A percentile compares a stretch with the other conserved stretches of the same genome.
Evolutionary conservation across 2,329 filamentous ascomycete genomes (phyloP).

Genomic region (Sporothrix globosa): DNA sequence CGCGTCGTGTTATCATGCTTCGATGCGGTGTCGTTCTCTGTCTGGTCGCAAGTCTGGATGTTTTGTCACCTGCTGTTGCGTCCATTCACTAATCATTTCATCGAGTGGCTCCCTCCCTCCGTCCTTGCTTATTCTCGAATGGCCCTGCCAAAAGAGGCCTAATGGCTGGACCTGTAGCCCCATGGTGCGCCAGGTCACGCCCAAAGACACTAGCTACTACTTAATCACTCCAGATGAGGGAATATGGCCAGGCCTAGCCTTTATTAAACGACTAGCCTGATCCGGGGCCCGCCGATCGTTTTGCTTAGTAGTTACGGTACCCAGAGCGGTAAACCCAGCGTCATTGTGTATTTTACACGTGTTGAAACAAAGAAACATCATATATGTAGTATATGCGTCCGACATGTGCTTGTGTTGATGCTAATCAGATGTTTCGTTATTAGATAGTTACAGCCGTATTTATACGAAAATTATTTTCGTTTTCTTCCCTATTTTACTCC

Average conservation of each 20-base stretch:
- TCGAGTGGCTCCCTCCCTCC: not conserved
- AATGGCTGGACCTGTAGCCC: not conserved
- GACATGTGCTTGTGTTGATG: too few relatives aligned
- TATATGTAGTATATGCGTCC: too few relatives aligned
- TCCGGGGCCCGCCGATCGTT: slow-evolving; percentile 4
- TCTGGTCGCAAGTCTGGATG: not conserved
- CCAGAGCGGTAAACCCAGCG: not conserved
- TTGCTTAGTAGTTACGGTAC: not conserved
- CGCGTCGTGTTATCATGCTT: not conserved
- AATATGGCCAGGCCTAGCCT: not conserved
- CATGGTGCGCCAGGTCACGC: not conserved
- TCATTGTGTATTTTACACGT: not conserved
- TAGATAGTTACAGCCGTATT: too few relatives aligned
- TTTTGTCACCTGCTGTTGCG: not conserved
- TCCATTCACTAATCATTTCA: not conserved
- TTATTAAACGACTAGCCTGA: slow-evolving; percentile 22
- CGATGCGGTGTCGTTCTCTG: not conserved
- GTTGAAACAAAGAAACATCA: not conserved
- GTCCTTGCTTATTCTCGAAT: not conserved
- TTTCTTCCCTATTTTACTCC: too few relatives aligned
- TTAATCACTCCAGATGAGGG: not conserved
- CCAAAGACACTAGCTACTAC: not conserved
- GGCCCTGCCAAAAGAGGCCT: slow-evolving; percentile 3
- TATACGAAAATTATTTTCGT: too few relatives aligned
- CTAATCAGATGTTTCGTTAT: too few relatives aligned